These are phyloP conservation scores for Cladophialophora psammophila DNA, from an alignment of 2,329 filamentous ascomycete genomes.

Conservation along the genomic window DNA sequence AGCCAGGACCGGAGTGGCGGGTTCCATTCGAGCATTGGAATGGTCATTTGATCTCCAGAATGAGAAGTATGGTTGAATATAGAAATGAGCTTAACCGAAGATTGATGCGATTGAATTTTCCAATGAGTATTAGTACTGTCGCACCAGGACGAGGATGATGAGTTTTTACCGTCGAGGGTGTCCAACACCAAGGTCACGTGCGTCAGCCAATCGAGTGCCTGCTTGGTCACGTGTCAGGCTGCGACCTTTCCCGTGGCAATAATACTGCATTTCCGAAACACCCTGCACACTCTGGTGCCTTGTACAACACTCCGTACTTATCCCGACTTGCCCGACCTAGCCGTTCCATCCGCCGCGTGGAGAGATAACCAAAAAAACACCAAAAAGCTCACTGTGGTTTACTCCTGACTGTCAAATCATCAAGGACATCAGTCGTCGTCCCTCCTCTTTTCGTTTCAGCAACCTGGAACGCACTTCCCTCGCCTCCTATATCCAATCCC, in stretches of 20 bases:
- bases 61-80: not conserved
- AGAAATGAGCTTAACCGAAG: not conserved
- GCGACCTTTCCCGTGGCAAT: not conserved
- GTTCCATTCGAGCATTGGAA: not conserved
- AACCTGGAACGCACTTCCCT: conserved; percentile 68
- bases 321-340: not conserved
- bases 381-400: conserved; percentile 11
- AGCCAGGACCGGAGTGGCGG: not conserved
- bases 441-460: conserved; percentile 76
- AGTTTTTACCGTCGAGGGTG: not conserved
- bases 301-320: no score
- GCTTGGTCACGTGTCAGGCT: conserved; percentile 14
- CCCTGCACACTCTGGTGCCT: not conserved
- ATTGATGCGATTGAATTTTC: not conserved
- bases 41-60: not conserved
- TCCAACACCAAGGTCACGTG: not conserved
- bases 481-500: conserved; percentile 74
- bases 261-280: not conserved
- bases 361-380: conserved; percentile 4
- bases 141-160: not conserved
- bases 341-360: not conserved
- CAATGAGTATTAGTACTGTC: not conserved
- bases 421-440: conserved; percentile 36
- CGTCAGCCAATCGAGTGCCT: not conserved
- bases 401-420: conserved; percentile 38